Evolutionary conservation across 805 yeast species (phyloP), one percentile per base, ranked within the genome.

Genomic region (Clavispora carvajalis): DNA sequence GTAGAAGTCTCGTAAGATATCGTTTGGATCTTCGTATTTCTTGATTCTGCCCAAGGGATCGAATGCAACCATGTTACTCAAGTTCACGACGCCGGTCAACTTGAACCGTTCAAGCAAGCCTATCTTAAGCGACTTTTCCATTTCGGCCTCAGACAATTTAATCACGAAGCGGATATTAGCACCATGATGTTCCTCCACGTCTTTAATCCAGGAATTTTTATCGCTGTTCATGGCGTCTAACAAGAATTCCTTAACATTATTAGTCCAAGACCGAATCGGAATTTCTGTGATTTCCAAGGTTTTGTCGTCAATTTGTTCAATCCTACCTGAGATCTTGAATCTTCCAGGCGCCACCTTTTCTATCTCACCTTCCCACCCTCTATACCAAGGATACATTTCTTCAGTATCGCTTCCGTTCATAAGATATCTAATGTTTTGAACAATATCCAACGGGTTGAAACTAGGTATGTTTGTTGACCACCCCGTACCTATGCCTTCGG

Each of bases 401-500:
- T 67, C 73, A 63, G 79, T 58, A 25, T 79, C 85, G 53, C 87
- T 83, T 8, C 79, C 85, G 15, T 72, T 68, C 88, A 93, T 80
- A 52, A 93, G 57, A 30, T 76, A 77, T 44, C 79, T 77, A 23
- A 93, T 67, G 53, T 93, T 93, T 2, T 63, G 67, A 19, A 88
- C 88, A 45, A 93, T 70, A 57, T 91, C 98, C 11, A 60, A 53
- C 0, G 99, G 99, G 58, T 93, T 89, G 65, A 77, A 91, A 30
- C 86, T 80, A 1, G 99, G 99, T 47, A 93, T 83, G 46, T 78
- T 80, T 1, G 98, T 89, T 49, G 96, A 86, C 97, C 98, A 93
- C 50, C 99, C 99, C 35, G 99, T 90, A 47, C 99, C 99, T 60
- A 93, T 93, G 68, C 99, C 99, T 63, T 93, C 99, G 7, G 91